These are phyloP conservation scores for Tephrocybe sp. DNA, from an alignment of 768 basidiomycete genomes.

Conservation along the genomic window DNA sequence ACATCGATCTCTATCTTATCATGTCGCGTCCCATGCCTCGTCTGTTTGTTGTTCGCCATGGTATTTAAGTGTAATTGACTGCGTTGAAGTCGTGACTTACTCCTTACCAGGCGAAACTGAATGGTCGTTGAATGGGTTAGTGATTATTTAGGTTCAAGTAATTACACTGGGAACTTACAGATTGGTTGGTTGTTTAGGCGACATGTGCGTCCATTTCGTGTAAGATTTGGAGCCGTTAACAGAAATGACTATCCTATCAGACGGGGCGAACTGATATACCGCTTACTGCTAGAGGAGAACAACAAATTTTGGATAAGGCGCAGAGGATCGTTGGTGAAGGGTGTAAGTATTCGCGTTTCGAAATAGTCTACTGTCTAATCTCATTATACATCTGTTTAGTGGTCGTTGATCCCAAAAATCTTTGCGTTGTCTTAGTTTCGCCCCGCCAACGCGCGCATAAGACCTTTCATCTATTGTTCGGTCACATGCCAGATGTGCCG, in stretches of 20 bases:
- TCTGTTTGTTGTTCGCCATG: constrained; percentile 79
- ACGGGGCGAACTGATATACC: constrained; percentile 89
- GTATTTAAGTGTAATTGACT: constrained; percentile 26
- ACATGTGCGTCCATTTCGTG: constrained; percentile 42
- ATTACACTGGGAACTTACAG: background rate
- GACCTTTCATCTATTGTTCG: constrained; percentile 84
- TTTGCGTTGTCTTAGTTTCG: constrained; percentile 76
- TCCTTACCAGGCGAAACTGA: constrained; percentile 76
- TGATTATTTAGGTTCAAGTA: constrained; percentile 2
- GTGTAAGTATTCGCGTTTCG: constrained; percentile 47
- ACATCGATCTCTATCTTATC: background rate
- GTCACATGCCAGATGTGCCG: constrained; percentile 36
- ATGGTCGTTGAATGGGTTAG: constrained; percentile 86
- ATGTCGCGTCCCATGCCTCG: constrained; percentile 62
- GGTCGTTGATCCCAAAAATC: constrained; percentile 74
- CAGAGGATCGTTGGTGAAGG: constrained; percentile 69
- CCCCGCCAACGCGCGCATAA: constrained; percentile 84
- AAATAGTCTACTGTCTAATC: background rate
- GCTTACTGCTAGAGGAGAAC: constrained; percentile 72
- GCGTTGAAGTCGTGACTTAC: background rate
- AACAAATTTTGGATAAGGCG: constrained; percentile 65
- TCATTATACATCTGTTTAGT: constrained; percentile 35
- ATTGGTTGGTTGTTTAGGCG: constrained; percentile 38
- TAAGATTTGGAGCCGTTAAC: background rate
- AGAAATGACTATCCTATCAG: constrained; percentile 44